Conservation (phyloP, 257 asterid genomes). For the Thymus quinquecostatus region DNA sequence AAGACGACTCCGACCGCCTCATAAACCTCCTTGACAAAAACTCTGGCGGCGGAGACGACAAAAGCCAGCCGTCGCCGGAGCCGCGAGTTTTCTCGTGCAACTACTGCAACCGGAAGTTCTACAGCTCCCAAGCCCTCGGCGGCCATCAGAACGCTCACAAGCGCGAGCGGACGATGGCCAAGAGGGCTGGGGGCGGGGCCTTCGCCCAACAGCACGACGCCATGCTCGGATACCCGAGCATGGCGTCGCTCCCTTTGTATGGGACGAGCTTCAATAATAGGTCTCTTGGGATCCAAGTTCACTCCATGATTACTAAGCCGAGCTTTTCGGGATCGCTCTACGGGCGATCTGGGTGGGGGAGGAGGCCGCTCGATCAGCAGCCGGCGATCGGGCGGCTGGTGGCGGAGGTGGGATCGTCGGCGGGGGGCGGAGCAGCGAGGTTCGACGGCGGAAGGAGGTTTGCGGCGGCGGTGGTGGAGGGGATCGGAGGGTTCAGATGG, state of each 20-base stretch:
- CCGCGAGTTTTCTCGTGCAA: constrained; percentile 82
- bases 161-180: constrained; percentile 78
- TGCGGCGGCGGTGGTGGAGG: constrained; percentile 46
- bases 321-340: background rate
- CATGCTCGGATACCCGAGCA: constrained; percentile 46
- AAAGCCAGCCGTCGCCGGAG: constrained; percentile 23
- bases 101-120: constrained; percentile 79
- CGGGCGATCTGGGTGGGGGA: constrained; percentile 52
- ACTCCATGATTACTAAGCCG: constrained; percentile 76
- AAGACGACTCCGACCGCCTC: constrained; percentile 28
- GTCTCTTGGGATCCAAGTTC: constrained; percentile 68
- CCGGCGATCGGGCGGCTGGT: constrained; percentile 50
- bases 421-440: constrained; percentile 58
- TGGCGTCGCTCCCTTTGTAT: constrained; percentile 67
- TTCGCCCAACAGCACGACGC: background rate
- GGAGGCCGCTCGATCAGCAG: constrained; percentile 59
- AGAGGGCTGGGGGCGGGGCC: constrained; percentile 38
- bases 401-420: constrained; percentile 39
- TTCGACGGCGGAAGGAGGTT: constrained; percentile 51
- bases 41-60: constrained; percentile 15
- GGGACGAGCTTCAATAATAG: constrained; percentile 55
- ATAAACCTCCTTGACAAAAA: constrained; percentile 39
- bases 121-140: constrained; percentile 92
- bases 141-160: constrained; percentile 99
- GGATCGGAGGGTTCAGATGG: constrained; percentile 53